phyloP scores from a whole-genome alignment of 305 asterid species.

The Fraxinus sp. region DNA sequence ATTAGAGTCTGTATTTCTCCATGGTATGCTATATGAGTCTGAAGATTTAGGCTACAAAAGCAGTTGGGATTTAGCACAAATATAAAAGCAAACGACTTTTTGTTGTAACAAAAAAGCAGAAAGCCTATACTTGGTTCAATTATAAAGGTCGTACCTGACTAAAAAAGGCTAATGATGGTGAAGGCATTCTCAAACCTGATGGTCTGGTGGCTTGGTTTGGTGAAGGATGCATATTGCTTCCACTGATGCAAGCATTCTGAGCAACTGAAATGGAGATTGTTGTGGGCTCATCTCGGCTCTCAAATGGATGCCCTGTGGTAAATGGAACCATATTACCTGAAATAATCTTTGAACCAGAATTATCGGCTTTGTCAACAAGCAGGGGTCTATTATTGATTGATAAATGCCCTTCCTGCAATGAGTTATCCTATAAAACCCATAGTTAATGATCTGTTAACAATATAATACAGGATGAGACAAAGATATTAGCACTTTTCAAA shows the following conservation, averaged over 20 bases:
- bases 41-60: slow-evolving; percentile 70
- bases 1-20: slow-evolving; percentile 35
- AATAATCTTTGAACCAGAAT: slow-evolving; percentile 41
- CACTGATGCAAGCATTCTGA: slow-evolving; percentile 35
- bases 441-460: slow-evolving; percentile 17
- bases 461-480: slow-evolving; percentile 14
- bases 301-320: slow-evolving; percentile 34
- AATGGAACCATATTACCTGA: slow-evolving; percentile 32
- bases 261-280: slow-evolving; percentile 33
- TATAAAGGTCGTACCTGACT: slow-evolving; percentile 58
- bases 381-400: slow-evolving; percentile 33
- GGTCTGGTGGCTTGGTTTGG: slow-evolving; percentile 52
- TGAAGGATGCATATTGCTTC: slow-evolving; percentile 36
- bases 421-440: slow-evolving; percentile 42
- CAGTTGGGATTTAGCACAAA: slow-evolving; percentile 23
- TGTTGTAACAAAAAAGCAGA: slow-evolving; percentile 4
- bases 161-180: slow-evolving; percentile 89
- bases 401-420: slow-evolving; percentile 39
- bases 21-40: slow-evolving; percentile 32
- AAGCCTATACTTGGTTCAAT: slow-evolving; percentile 26
- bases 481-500: slow-evolving; percentile 9
- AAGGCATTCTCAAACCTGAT: slow-evolving; percentile 90
- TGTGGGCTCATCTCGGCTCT: slow-evolving; percentile 33
- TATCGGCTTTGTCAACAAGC: slow-evolving; percentile 33
- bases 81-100: slow-evolving; percentile 14